Evolutionary conservation across 2,329 filamentous ascomycete genomes (phyloP), one percentile per base, ranked within the genome.

Genomic region (Zalaria obscura): DNA sequence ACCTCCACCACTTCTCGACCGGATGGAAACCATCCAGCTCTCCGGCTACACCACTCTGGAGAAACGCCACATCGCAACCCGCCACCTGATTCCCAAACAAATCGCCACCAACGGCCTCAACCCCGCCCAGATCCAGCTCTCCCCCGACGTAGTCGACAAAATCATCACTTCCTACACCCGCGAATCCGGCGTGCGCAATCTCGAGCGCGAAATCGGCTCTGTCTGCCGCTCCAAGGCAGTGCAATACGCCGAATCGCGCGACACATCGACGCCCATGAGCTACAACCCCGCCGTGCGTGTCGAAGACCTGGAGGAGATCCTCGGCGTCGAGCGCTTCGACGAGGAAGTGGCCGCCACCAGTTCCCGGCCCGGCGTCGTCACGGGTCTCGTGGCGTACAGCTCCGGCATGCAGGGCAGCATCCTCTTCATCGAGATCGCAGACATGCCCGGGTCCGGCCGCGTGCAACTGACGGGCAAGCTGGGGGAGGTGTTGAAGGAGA

Each of bases 161-260:
- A 86, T 95, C 50, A 96, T 96, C 53, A 91, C 91, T 54, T 81
- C 83, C 27, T 98, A 98, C 67, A 98, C 91, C 34, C 86, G 89
- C 48, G 91, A 98, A 64, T 84, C 89, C 40, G 91, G 91, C 34
- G 91, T 98, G 28, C 86, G 91, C 52, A 96, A 93, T 55, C 73
- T 98, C 25, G 91, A 98, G 64, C 83, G 91, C 46, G 91, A 98
- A 62, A 82, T 98, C 52, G 89, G 89, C 34, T 85, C 84, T 10
- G 87, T 98, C 33, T 95, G 91, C 61, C 85, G 91, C 46, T 81
- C 83, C 52, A 95, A 95, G 67, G 91, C 91, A 3, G 91, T 98
- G 18, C 83, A 96, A 61, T 96, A 79, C 61, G 85, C 91, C 36
- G 88, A 95, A 57, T 84, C 87, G 39, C 83, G 82, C 54, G 91